Evolutionary conservation across 2,329 filamentous ascomycete genomes (phyloP).

Genomic region (Daldinia eschscholtzii): DNA sequence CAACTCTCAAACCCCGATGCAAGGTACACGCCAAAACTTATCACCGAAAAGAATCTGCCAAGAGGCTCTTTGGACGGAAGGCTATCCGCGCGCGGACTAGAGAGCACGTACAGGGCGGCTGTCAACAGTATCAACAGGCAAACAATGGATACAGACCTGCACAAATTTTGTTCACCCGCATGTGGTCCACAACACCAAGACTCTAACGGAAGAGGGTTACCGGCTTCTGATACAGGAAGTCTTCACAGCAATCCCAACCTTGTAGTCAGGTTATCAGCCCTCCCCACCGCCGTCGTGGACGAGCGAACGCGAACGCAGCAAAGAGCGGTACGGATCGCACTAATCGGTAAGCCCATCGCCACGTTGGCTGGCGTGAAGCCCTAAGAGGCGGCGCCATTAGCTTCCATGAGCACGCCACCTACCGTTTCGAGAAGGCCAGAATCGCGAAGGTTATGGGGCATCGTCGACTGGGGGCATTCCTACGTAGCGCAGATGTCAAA

Average conservation of each 20-base stretch:
- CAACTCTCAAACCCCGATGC: constrained; percentile 30
- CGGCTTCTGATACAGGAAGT: constrained; percentile 49
- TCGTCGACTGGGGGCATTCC: constrained; percentile 49
- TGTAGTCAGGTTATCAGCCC: constrained; percentile 28
- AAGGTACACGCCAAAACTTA: constrained; percentile 32
- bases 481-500: constrained; percentile 44
- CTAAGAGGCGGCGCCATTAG: constrained; percentile 47
- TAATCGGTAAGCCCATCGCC: constrained; percentile 46
- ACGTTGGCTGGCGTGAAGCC: constrained; percentile 48
- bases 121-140: constrained; percentile 52
- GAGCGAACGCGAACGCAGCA: constrained; percentile 48
- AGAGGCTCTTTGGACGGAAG: constrained; percentile 8
- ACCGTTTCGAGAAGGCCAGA: constrained; percentile 51
- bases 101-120: constrained; percentile 50
- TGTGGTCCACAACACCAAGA: constrained; percentile 51
- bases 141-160: constrained; percentile 47
- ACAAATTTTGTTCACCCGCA: constrained; percentile 40
- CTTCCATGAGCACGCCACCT: constrained; percentile 55
- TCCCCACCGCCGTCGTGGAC: constrained; percentile 52
- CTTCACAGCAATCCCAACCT: constrained; percentile 50
- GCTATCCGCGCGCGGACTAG: constrained; percentile 37
- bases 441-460: constrained; percentile 53
- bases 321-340: constrained; percentile 51
- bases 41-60: constrained; percentile 28
- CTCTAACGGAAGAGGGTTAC: constrained; percentile 47